Base-by-base conservation (phyloP, 2,329 filamentous ascomycete genomes). In the Xylariaceae sp. region DNA sequence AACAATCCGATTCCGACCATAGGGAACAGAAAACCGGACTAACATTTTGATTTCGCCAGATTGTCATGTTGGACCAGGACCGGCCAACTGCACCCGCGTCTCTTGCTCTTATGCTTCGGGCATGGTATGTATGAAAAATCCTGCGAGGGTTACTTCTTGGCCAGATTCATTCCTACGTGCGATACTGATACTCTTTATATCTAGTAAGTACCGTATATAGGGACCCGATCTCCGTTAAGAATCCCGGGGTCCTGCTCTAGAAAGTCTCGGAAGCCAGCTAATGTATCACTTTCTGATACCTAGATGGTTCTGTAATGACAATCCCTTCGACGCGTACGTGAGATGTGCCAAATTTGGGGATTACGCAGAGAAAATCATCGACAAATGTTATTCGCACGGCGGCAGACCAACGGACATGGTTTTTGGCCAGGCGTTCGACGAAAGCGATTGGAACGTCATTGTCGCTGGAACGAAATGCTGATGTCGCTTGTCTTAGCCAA, bases 281-380 rank as follows among this genome's bases (percentile, higher is more conserved):
- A 27, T 27, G 22, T 27, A 7, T 4, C 22, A 27, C 22, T 27
- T 27, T 27, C 22, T 27, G 22, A 7, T 7, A 7, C 4, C 7
- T 7, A 27, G 22, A 27, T 58, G 44, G 46, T 58, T 53, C 17
- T 58, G 55, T 45, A 58, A 58, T 35, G 53, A 58, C 12, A 56
- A 49, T 36, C 40, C 42, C 19, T 17, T 46, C n/a, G 42, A 44
- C 6, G 48, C 35, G 22, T 51, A 49, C 15, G 52, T 57, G 33
- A 47, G 47, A n/a, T 55, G 55, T 41, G 53, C 49, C 19, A 42
- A 15, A 6, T 48, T 57, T 17, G 55, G 49, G 6, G 52, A 53
- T 11, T 39, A 44, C 10, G 55, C 50, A 6, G 45, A n/a, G 33
- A 49, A 57, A 5, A 57, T 57, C 17, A 10, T 57, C 3, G 30